Evolutionary conservation across 805 yeast genomes (phyloP), one percentile per base, ranked within the genome.

Genomic region (Osmozyma mogii): DNA sequence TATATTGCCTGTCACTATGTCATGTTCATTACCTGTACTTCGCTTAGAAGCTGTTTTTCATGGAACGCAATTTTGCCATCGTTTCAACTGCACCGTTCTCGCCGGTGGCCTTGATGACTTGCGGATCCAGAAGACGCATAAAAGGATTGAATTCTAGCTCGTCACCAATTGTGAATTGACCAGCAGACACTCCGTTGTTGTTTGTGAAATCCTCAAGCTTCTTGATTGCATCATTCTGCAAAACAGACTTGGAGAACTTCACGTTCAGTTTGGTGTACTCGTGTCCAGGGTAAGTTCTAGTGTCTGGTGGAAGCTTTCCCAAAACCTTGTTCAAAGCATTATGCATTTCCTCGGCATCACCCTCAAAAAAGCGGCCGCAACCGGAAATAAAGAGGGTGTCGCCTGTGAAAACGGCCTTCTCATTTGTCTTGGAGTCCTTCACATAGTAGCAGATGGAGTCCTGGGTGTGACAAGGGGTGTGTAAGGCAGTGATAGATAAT

Each of bases 381-480:
- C 99, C 99, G 24, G 89, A 84, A 25, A 73, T 82, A 58, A 92
- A 92, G 24, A 92, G 63, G 0, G 98, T 92, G 56, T 92, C 99
- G 9, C 99, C 99, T 0, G 96, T 84, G 58, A 92, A 85, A 2
- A 92, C 87, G 3, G 81, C 87, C 39, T 65, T 66, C 42, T 85
- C 74, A 19, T 65, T 68, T 1, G 87, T 73, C 20, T 54, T 50
- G n/a, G 52, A 43, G 50, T 89, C 97, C 27, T 62, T 61, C 0
- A 72, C 85, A 44, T 56, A 81, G 56, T 85, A 92, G 50, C 97
- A 89, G 36, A 92, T 83, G 3, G 95, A 84, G 56, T 92, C 99
- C 56, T 82, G 92, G 0, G 99, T 92, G 54, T 92, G 99, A 51
- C 99, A 92, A 4, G 99, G 98, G 0, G 99, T 92, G 56, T 89